Conservation (phyloP, 306 rosid species). For the Styphnolobium japonicum region DNA sequence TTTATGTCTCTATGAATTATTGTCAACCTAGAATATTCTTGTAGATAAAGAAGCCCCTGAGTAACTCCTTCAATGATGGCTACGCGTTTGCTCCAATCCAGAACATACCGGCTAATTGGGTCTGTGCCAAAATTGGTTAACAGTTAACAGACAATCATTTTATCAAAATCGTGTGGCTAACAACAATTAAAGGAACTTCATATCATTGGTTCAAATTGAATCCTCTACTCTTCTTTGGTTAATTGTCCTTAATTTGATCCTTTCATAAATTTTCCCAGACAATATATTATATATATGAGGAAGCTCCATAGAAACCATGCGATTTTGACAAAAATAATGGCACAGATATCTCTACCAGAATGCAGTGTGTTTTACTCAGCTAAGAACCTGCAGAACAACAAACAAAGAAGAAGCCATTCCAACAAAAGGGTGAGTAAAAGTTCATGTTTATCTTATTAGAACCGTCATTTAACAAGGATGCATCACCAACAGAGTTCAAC, state of each 20-base stretch:
- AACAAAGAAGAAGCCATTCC: no score
- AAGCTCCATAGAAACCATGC: background rate
- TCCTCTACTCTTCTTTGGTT: background rate
- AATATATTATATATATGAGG: background rate
- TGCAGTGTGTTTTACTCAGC: no score
- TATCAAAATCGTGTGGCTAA: background rate
- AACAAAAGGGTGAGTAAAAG: no score
- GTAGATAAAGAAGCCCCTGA: slow-evolving; percentile 43
- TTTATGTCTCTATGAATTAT: slow-evolving; percentile 35
- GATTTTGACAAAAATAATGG: no score
- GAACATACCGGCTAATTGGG: background rate
- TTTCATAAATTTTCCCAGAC: background rate
- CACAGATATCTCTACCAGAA: no score
- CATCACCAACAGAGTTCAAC: background rate
- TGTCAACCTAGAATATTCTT: slow-evolving; percentile 33
- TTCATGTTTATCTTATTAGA: background rate
- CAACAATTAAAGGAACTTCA: background rate
- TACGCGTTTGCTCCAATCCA: slow-evolving; percentile 33
- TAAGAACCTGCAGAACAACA: no score
- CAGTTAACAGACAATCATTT: background rate
- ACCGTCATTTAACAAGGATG: background rate
- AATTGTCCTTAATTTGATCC: background rate
- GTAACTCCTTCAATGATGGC: slow-evolving; percentile 37
- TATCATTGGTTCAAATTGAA: background rate
- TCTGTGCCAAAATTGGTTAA: slow-evolving; percentile 9